Conservation (phyloP, 306 rosid species). For the Lotus japonicus region DNA sequence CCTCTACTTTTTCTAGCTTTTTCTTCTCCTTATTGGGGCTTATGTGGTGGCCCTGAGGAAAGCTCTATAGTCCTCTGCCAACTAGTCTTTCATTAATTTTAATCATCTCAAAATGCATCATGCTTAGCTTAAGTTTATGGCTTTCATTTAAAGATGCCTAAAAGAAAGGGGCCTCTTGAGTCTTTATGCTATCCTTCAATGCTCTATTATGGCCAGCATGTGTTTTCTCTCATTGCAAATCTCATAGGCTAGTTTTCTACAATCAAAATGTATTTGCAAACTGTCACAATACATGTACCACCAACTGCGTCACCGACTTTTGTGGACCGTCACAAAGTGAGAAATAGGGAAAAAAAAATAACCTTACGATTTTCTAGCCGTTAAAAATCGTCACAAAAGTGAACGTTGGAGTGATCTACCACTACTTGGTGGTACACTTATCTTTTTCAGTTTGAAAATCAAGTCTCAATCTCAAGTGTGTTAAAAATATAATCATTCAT, state of each 20-base stretch:
- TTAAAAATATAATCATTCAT: too few relatives aligned
- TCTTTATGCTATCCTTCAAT: conserved; percentile 30
- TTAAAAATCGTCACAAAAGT: too few relatives aligned
- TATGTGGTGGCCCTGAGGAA: conserved; percentile 54
- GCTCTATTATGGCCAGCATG: conserved; percentile 59
- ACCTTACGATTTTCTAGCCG: too few relatives aligned
- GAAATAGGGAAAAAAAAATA: too few relatives aligned
- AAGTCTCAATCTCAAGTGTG: too few relatives aligned
- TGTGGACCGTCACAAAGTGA: too few relatives aligned
- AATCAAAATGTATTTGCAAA: conserved; percentile 23
- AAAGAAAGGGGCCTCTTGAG: conserved; percentile 26
- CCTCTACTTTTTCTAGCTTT: conserved; percentile 37
- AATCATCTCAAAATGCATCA: conserved; percentile 27
- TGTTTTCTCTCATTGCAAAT: conserved; percentile 24
- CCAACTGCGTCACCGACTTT: too few relatives aligned
- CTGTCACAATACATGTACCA: too few relatives aligned
- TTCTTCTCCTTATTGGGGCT: conserved; percentile 29
- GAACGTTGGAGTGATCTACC: too few relatives aligned
- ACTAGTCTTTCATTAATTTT: conserved; percentile 24
- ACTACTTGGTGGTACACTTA: too few relatives aligned
- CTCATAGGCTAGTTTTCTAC: conserved; percentile 16
- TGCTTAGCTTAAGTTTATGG: conserved; percentile 39
- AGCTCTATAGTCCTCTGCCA: conserved; percentile 35
- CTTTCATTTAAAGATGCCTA: conserved; percentile 48
- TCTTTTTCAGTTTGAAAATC: too few relatives aligned